phyloP scores from a whole-genome alignment of 306 rosid species.

The Rosa rugosa region DNA sequence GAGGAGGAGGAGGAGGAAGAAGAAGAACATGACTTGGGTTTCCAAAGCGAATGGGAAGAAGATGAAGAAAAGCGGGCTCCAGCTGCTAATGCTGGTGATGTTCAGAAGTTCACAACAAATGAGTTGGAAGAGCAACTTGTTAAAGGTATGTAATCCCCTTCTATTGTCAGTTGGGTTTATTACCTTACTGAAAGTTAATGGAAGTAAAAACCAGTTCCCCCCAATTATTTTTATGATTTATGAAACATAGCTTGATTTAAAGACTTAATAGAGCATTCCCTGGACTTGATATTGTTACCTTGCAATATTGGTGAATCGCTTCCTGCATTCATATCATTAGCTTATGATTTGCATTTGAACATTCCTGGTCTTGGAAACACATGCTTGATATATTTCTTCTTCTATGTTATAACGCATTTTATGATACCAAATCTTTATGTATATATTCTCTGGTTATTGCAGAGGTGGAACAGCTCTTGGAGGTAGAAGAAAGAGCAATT shows the following conservation, averaged over 20 bases:
- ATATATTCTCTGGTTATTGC: slow-evolving; percentile 34
- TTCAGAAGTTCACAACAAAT: slow-evolving; percentile 33
- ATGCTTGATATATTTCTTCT: not conserved
- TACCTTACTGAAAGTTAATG: not conserved
- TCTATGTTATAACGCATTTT: not conserved
- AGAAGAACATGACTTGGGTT: slow-evolving; percentile 52
- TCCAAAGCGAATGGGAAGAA: slow-evolving; percentile 58
- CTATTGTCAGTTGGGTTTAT: not conserved
- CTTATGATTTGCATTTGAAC: not conserved
- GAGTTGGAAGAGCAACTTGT: slow-evolving; percentile 51
- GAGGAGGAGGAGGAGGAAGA: slow-evolving; percentile 44
- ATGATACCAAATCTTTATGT: not conserved
- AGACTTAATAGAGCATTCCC: not conserved
- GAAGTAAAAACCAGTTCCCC: not conserved
- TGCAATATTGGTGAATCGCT: not conserved
- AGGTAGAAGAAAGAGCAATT: slow-evolving; percentile 70
- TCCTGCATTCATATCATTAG: not conserved
- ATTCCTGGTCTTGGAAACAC: not conserved
- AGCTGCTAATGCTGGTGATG: slow-evolving; percentile 24
- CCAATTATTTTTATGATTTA: not conserved
- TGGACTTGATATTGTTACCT: not conserved
- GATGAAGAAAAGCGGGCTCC: slow-evolving; percentile 48
- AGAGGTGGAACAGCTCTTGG: slow-evolving; percentile 91
- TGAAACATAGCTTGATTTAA: not conserved
- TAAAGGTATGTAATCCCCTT: slow-evolving; percentile 48